Base-by-base conservation (phyloP, 495 filamentous ascomycete genomes). In the Penicillium coffeae region DNA sequence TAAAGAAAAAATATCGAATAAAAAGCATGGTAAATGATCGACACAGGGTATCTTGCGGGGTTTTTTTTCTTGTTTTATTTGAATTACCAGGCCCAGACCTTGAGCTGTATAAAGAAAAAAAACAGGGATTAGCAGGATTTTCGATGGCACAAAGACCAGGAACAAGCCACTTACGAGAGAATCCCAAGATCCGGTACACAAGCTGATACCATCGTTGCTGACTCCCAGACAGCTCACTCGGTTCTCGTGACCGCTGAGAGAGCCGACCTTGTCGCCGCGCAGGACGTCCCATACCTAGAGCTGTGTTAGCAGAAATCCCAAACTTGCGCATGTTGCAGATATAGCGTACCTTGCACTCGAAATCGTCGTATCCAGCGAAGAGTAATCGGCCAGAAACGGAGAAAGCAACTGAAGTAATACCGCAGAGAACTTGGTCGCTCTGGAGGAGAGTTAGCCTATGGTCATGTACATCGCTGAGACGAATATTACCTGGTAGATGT, bases 121-220 rank as follows among this genome's bases (percentile, higher is more conserved):
- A 20, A 47, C 15, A 18, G 27, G 20, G 34, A 21, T 47, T 30
- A 53, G 39, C 30, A 46, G 30, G 33, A 21, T 7, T n/a, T 12
- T 16, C 19, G 5, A 19, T n/a, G n/a, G n/a, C n/a, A n/a, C n/a
- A n/a, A n/a, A n/a, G n/a, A n/a, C n/a, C n/a, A n/a, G n/a, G n/a
- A n/a, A n/a, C n/a, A n/a, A n/a, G n/a, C n/a, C n/a, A 79, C 90
- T 75, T 84, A 98, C 93, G 71, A 95, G 79, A 58, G 94, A 96
- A 74, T 98, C 93, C 93, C 93, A 98, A 58, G 93, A 98, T 73
- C 93, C 93, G 59, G 93, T 98, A 78, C 93, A 97, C 76, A 98
- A 78, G 74, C 93, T 97, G 76, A 97, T 96, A 45, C 90, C 93
- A 63, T 98, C 93, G 69, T 96, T 97, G 74, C 91, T 96, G 61